Percentiles rank a stretch among this genome's conserved stretches.
These are phyloP conservation scores for Xanthoceras sorbifolium DNA, from an alignment of 345 rosid species.

Conservation along the genomic window DNA sequence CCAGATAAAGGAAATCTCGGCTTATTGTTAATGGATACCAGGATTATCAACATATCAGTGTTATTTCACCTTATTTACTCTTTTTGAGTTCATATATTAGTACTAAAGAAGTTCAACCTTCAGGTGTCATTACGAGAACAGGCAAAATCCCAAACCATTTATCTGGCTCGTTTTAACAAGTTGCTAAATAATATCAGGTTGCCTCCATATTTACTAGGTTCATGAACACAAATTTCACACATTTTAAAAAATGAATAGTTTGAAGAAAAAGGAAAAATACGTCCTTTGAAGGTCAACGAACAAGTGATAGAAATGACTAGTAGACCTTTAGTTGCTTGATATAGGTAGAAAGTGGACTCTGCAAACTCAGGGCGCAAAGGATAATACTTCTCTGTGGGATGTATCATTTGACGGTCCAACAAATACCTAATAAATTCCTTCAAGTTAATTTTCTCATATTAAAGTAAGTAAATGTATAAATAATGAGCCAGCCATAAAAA, in stretches of 20 bases:
- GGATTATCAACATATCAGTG: neutral
- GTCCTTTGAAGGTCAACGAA: neutral
- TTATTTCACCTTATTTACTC: no score
- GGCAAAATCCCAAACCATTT: neutral
- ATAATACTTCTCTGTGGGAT: slow-evolving; percentile 95
- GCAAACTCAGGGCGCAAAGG: slow-evolving; percentile 96
- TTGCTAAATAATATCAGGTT: neutral
- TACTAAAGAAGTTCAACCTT: neutral
- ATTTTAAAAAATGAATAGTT: neutral
- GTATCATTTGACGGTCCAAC: slow-evolving; percentile 80
- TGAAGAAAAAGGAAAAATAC: neutral
- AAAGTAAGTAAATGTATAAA: slow-evolving; percentile 19
- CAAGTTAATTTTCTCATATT: slow-evolving; percentile 20
- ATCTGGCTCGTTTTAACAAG: neutral
- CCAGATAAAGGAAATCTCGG: neutral
- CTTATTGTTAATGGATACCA: no score
- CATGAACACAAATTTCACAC: neutral
- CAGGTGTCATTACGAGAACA: neutral
- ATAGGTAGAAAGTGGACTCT: slow-evolving; percentile 92
- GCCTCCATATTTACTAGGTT: neutral
- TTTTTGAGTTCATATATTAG: neutral
- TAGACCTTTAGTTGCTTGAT: slow-evolving; percentile 96
- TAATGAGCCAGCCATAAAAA: slow-evolving; percentile 10
- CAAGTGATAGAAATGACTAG: neutral
- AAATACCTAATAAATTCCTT: slow-evolving; percentile 56